phyloP scores from a whole-genome alignment of 768 basidiomycete genomes.

The Kwoniella sp. region DNA sequence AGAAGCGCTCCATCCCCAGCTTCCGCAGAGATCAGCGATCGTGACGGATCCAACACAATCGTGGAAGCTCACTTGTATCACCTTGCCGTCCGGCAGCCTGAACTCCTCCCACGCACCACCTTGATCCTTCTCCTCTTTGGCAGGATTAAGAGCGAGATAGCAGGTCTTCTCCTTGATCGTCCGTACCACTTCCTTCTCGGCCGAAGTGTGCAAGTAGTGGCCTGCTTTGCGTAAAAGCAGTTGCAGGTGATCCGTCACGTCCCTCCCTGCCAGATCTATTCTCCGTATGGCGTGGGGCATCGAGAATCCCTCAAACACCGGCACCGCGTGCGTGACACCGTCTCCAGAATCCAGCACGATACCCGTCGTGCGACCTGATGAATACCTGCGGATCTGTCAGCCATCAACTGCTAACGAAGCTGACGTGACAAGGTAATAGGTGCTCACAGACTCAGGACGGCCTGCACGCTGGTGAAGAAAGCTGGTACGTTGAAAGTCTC shows the following conservation, averaged over 20 bases:
- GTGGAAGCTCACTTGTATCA: conserved; percentile 66
- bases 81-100: conserved; percentile 87
- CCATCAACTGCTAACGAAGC: not conserved
- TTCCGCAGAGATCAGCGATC: conserved; percentile 45
- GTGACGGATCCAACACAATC: not conserved
- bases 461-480: conserved; percentile 92
- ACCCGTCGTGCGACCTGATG: conserved; percentile 96
- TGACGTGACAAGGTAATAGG: too few relatives aligned
- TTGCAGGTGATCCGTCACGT: conserved; percentile 95
- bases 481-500: conserved; percentile 99
- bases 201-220: conserved; percentile 90
- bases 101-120: conserved; percentile 76
- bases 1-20: conserved; percentile 92
- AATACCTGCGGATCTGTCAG: conserved; percentile 63
- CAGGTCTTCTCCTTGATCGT: conserved; percentile 98
- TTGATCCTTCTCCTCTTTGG: conserved; percentile 90
- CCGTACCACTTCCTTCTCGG: conserved; percentile 92
- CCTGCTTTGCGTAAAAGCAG: conserved; percentile 88
- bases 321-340: conserved; percentile 97
- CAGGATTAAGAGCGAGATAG: conserved; percentile 85
- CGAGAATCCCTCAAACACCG: conserved; percentile 97
- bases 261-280: conserved; percentile 92
- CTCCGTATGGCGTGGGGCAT: conserved; percentile 97
- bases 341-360: conserved; percentile 98
- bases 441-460: conserved; percentile 86